Evolutionary conservation across 331 rosid species (phyloP), one percentile per base, ranked within the genome.

Genomic region (Saraca asoca): DNA sequence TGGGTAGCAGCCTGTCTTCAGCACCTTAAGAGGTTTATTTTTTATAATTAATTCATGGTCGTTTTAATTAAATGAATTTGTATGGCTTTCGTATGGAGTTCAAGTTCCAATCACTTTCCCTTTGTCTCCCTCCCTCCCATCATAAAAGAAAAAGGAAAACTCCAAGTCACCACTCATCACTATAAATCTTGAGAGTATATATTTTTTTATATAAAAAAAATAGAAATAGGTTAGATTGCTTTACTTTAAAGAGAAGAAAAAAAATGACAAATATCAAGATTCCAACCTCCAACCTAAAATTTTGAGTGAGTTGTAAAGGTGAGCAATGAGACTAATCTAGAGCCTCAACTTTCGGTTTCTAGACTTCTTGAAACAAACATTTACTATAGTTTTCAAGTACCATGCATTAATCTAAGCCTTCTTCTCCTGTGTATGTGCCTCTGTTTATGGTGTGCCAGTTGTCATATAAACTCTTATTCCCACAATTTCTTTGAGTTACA

Each of bases 81-180:
- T 12, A 73, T 55, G 45, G 56, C 44, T 61, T 41, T 50, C 17
- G 38, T 38, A 15, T 31, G 46, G 12, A 56, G 54, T 44, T 65
- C 1, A 80, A 66, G 33, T 70, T 75, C 72, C 61, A 55, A 61
- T 62, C 75, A 62, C 81, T 66, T 75, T 75, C 78, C 69, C 57
- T 3, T n/a, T 75, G 81, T 75, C 68, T 66, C 84, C 81, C 71
- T 71, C 75, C 78, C 53, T 66, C 78, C 78, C n/a, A 55, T 71
- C 0, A 51, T 4, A 7, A 19, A 12, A 51, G 39, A 19, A 65
- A 71, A 8, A 14, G 31, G 11, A 31, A 31, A 51, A 6, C 17
- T 52, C 53, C 42, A 69, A 62, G 7, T 35, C 6, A 19, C 45
- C 14, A 37, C 15, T 51, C 37, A 55, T 49, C 60, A 41, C 19